Conservation (phyloP, 2,329 filamentous ascomycete species). For the Bipolaris victoriae region DNA sequence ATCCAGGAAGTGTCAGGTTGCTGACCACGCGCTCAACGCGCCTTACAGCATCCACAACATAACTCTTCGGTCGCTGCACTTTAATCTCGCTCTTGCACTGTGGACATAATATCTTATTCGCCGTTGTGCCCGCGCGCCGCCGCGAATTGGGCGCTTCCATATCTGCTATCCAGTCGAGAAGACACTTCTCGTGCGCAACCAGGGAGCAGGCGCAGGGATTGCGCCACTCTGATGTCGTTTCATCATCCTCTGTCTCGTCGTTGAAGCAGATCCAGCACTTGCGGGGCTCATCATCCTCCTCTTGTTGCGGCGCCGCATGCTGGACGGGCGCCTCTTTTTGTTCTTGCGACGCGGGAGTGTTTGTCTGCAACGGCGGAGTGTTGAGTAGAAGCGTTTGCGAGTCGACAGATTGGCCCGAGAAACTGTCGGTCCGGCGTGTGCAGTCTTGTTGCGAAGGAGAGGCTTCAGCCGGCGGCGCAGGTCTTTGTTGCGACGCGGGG, state of each 20-base stretch:
- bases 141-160: constrained; percentile 69
- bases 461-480: constrained; percentile 31
- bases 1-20: constrained; percentile 68
- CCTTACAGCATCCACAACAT: constrained; percentile 71
- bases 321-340: constrained; percentile 25
- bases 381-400: constrained; percentile 56
- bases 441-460: constrained; percentile 27
- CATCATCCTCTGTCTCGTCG: constrained; percentile 68
- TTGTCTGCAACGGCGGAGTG: constrained; percentile 30
- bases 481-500: constrained; percentile 44
- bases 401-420: constrained; percentile 52
- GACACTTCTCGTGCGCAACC: constrained; percentile 86
- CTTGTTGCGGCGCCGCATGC: constrained; percentile 15
- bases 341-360: constrained; percentile 19
- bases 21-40: constrained; percentile 63
- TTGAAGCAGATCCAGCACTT: constrained; percentile 75
- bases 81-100: constrained; percentile 86
- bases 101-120: constrained; percentile 76
- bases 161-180: constrained; percentile 93
- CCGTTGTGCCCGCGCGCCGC: constrained; percentile 52
- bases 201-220: constrained; percentile 90
- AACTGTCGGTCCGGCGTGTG: constrained; percentile 41
- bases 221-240: constrained; percentile 72
- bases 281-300: constrained; percentile 49
- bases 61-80: constrained; percentile 75